Base-by-base conservation (phyloP, 2,329 filamentous ascomycete species). In the Cladophialophora chaetospira region DNA sequence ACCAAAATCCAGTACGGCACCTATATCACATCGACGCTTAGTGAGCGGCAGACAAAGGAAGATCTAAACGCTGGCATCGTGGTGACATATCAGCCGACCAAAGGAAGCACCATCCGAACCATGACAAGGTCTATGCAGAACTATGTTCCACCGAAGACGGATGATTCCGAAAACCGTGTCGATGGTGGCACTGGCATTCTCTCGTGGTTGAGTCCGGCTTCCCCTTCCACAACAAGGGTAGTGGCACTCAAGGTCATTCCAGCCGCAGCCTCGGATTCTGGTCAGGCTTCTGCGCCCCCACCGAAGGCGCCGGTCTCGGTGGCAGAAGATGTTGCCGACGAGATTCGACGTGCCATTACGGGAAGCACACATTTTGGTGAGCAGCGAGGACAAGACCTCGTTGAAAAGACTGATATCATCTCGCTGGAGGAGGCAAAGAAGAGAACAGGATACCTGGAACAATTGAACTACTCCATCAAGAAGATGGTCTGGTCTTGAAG, bases 21-120 rank as follows among this genome's bases (percentile, higher is more conserved):
- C 0, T 99, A 97, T 68, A 88, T 99, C 67, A 96, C 91, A 0
- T 93, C 88, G 2, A 94, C 91, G 0, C 80, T 97, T 4, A 91
- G 91, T 1, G 77, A 86, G 1, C 79, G 85, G 0, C 89, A 96
- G 68, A 83, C 84, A 63, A 88, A 97, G 63, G 88, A 90, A 70
- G 75, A 79, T 50, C 87, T 83, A 69, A 97, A 97, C 65, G 84
- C 96, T 1, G 94, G 94, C 0, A 83, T 97, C 51, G 82, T 95
- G 1, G 75, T 99, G 6, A 82, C 83, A 10, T 97, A 96, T 70
- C 81, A 84, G 60, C 84, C 88, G 0, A 84, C 86, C 1, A 85
- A 85, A 43, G 82, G 82, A 47, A 88, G 92, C 63, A 78, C 92
- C 35, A 82, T 87, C 36, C 81, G 92, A 13, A 87, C 91, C 48